Evolutionary conservation across 2,329 filamentous ascomycete genomes (phyloP), one percentile per base, ranked within the genome.

Genomic region (Pyrenophora graminea): DNA sequence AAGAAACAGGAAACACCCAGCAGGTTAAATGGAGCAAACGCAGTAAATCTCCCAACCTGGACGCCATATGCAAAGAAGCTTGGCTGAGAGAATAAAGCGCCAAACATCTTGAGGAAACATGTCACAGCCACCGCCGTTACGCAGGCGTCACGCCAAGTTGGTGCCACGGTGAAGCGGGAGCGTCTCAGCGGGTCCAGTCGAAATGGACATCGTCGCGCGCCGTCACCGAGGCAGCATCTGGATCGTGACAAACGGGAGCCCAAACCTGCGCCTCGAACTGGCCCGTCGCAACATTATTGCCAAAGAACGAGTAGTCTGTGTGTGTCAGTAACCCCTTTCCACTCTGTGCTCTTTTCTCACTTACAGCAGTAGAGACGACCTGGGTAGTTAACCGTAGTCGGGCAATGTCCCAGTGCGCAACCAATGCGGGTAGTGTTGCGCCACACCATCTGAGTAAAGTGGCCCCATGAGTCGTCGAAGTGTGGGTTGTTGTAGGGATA

Each of bases 361-460:
- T 62, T 49, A 72, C 70, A 70, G 67, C 70, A 73, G 55, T 68
- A 71, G 51, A 73, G 56, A 45, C 70, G 70, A n/a, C 53, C 68
- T 2, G 69, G 64, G 44, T 45, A 68, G 15, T 56, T 27, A 13
- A 58, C 59, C 15, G 48, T 36, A 19, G 52, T 48, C 37, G 59
- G 52, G 58, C 70, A 72, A 46, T 65, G 55, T 15, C 58, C 61
- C 3, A 71, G 34, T 36, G 72, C 71, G 50, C 72, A 74, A 32
- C 72, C 72, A 25, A 74, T 53, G n/a, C 61, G 65, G 2, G 64
- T 57, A 10, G 62, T 64, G 53, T 70, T 68, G 41, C 70, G 69
- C 72, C 72, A 74, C 43, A 74, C 70, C 57, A 74, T 58, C 62
- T 74, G 72, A 6, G 69, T 67, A 61, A 74, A 74, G 61, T 74